Base-by-base conservation (phyloP, 1,284 basidiomycete genomes). In the Apiotrichum siamense region DNA sequence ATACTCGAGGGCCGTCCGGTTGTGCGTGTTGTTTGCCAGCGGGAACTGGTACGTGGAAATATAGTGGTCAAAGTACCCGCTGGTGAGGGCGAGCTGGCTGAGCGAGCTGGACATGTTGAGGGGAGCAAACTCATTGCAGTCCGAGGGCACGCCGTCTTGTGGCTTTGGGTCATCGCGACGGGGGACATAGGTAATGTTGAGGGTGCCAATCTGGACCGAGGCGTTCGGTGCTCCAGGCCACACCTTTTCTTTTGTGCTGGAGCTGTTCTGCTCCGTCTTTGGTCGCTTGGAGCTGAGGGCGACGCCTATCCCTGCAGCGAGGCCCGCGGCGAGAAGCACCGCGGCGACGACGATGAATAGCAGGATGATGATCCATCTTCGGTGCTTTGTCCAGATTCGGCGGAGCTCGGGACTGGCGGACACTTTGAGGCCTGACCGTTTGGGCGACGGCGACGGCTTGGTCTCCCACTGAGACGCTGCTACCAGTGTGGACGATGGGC, bases 81-180 rank as follows among this genome's bases (percentile, higher is more conserved):
- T 53, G 13, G 48, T 43, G 13, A 59, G 45, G 2, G 57, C 48
- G 1, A 57, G 44, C 35, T 57, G 54, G 18, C 44, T 57, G 18
- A 64, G 52, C 3, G 52, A 43, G 17, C 66, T 63, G 4, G 52
- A 45, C 26, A 52, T 38, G 56, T 67, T 67, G 45, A 67, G 51
- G 9, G 61, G 52, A 2, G 47, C 31, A 37, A 69, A 70, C 10
- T 48, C 25, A 58, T 72, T 70, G 55, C 71, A 74, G 10, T 49
- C 20, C 1, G 62, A 60, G 15, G 67, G 38, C 7, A 45, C 57
- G 27, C 72, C 73, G 24, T 72, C 70, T n/a, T 44, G 39, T 1
- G 56, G 26, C 20, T 47, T 52, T 0, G 73, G 71, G 0, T 66
- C 69, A 49, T 75, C 71, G 47, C 67, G 59, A 23, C 45, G 36